Evolutionary conservation across 2,329 filamentous ascomycete species (phyloP).

Genomic region (Apiospora sp.): DNA sequence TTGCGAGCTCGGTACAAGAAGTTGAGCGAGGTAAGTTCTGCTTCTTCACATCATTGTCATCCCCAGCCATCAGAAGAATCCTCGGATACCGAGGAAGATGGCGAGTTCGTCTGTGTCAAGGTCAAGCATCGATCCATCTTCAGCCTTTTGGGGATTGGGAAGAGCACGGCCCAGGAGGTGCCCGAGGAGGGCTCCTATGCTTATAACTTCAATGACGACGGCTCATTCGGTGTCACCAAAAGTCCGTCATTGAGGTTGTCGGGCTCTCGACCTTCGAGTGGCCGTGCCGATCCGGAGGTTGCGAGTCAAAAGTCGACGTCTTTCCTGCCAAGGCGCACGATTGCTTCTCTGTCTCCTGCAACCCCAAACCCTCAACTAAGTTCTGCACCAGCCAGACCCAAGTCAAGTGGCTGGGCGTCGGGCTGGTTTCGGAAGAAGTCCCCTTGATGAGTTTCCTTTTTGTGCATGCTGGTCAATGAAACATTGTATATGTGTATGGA

Average conservation of each 20-base stretch:
- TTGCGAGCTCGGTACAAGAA: constrained; percentile 62
- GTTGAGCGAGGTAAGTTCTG: constrained; percentile 64
- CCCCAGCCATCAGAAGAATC: constrained; percentile 5
- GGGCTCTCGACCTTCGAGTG: not conserved
- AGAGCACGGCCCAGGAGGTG: not conserved
- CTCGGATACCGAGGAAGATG: constrained; percentile 28
- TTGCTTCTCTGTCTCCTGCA: not conserved
- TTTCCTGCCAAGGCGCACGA: not conserved
- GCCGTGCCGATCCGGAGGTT: not conserved
- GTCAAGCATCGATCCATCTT: constrained; percentile 38
- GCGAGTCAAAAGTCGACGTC: not conserved
- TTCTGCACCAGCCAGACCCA: constrained; percentile 20
- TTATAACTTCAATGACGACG: constrained; percentile 29
- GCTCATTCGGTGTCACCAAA: constrained; percentile 30
- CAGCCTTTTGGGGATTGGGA: constrained; percentile 27
- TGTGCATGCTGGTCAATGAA: constrained; percentile 18
- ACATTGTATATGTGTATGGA: constrained; percentile 33
- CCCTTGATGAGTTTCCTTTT: constrained; percentile 3
- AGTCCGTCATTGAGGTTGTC: constrained; percentile 23
- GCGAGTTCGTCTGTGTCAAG: constrained; percentile 31
- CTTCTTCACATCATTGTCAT: constrained; percentile 27
- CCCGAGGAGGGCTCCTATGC: constrained; percentile 33
- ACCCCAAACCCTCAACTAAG: not conserved
- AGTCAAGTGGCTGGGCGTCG: constrained; percentile 31
- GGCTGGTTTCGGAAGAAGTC: constrained; percentile 25